These are phyloP conservation scores for Fragilariopsis cylindrus DNA, from an alignment of 108 stramenopile species.

Conservation along the genomic window DNA sequence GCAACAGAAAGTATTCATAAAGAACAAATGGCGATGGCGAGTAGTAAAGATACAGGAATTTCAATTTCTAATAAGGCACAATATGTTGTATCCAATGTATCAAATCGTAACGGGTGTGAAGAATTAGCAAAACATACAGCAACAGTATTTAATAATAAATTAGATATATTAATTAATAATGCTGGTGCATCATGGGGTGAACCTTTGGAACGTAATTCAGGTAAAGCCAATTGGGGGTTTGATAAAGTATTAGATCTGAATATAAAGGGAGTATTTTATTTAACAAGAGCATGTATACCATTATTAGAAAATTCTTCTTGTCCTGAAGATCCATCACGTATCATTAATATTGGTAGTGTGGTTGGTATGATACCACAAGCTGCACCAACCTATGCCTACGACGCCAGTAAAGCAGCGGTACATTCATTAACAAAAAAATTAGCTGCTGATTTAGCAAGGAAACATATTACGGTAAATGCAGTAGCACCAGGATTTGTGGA, in stretches of 20 bases:
- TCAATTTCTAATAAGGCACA: conserved; percentile 4
- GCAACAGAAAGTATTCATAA: conserved; percentile 49
- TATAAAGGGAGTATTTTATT: conserved; percentile 91
- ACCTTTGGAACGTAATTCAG: conserved; percentile 70
- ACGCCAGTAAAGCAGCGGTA: conserved; percentile 90
- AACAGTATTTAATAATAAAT: conserved; percentile 54
- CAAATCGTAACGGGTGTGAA: conserved; percentile 81
- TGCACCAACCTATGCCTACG: conserved; percentile 95
- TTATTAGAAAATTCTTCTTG: conserved; percentile 60
- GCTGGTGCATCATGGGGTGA: conserved; percentile 72
- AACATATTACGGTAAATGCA: conserved; percentile 89
- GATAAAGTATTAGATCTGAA: conserved; percentile 93
- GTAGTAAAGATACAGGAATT: conserved; percentile 5
- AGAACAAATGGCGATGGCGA: neutral
- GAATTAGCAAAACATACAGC: conserved; percentile 60
- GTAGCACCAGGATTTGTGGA: conserved; percentile 91
- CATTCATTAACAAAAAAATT: conserved; percentile 90
- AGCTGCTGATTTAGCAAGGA: conserved; percentile 81
- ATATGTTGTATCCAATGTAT: conserved; percentile 78
- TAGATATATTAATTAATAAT: conserved; percentile 87
- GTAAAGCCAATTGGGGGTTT: conserved; percentile 92
- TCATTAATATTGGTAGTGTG: conserved; percentile 92
- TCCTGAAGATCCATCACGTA: conserved; percentile 74
- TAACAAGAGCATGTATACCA: conserved; percentile 86
- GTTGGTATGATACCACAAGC: conserved; percentile 86